Evolutionary conservation across 2,329 filamentous ascomycete genomes (phyloP), one percentile per base, ranked within the genome.

Genomic region (Chrysoporthe puriensis): DNA sequence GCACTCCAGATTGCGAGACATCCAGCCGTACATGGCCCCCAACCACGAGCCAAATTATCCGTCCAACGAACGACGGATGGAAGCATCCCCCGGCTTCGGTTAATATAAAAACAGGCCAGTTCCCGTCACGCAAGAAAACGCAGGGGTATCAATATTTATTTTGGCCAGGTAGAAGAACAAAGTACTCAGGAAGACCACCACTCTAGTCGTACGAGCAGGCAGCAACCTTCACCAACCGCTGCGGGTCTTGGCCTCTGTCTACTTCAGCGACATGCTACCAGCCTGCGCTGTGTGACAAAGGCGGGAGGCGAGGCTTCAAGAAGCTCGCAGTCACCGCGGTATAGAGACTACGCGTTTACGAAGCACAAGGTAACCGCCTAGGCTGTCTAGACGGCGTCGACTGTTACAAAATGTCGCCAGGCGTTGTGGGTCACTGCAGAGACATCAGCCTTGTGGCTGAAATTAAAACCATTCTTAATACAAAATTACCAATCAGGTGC

Each of bases 401-500:
- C 13, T 5, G 34, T 32, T 21, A n/a, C 34, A n/a, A 4, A 1
- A n/a, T 54, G 32, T 40, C 34, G 40, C 14, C 32, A 57, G 5
- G 9, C 32, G 3, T n/a, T n/a, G 54, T 16, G 32, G 16, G 16
- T n/a, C 34, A 40, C 54, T 21, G 18, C 32, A n/a, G 34, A 7
- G 32, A n/a, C 34, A 32, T 57, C 54, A 57, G 54, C 54, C 54
- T 57, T n/a, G 34, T 21, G 32, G 54, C 50, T 13, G 54, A 13
- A 16, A n/a, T 40, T 40, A 13, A 57, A 36, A 18, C 34, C 34
- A 57, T 57, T n/a, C 16, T 40, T 16, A 32, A 40, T 40, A 40
- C 34, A 40, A 4, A 16, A 16, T 40, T 16, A 40, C 32, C 18
- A 57, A 13, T 40, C 44, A 18, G 18, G 18, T 40, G 34, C 54